These are phyloP conservation scores for Diaporthe longicolla DNA, from an alignment of 2,329 filamentous ascomycete genomes.

Conservation along the genomic window DNA sequence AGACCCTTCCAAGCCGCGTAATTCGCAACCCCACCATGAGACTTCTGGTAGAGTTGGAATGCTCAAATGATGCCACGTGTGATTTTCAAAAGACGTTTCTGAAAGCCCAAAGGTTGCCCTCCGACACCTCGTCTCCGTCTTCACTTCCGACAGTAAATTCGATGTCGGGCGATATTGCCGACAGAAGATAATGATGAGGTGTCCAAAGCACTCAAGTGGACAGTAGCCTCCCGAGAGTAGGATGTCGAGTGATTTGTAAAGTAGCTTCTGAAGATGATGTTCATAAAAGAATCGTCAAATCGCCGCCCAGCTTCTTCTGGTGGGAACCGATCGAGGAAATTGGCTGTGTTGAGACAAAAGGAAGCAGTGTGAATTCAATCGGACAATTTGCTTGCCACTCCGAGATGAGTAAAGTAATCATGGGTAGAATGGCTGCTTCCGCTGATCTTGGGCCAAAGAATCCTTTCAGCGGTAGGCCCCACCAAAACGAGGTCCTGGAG, in stretches of 20 bases:
- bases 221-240: constrained; percentile 56
- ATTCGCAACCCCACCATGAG: not conserved
- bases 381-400: not conserved
- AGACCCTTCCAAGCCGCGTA: not conserved
- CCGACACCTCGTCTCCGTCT: constrained; percentile 25
- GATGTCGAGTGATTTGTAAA: constrained; percentile 56
- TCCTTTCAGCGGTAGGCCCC: constrained; percentile 70
- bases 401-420: constrained; percentile 19
- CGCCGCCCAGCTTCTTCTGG: constrained; percentile 47
- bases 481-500: constrained; percentile 71
- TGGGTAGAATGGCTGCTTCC: constrained; percentile 26
- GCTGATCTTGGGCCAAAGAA: not conserved
- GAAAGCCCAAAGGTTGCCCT: constrained; percentile 13
- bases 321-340: constrained; percentile 49
- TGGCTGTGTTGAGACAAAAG: constrained; percentile 40
- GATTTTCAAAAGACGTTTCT: constrained; percentile 37
- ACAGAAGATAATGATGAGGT: constrained; percentile 53
- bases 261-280: constrained; percentile 55
- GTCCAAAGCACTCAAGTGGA: constrained; percentile 56
- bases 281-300: constrained; percentile 53
- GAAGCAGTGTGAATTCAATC: constrained; percentile 2
- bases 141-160: constrained; percentile 40
- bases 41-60: constrained; percentile 2
- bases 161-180: constrained; percentile 33
- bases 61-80: constrained; percentile 32